Evolutionary conservation across 352 stramenopile species (phyloP).

Genomic region (Globisporangium splendens): DNA sequence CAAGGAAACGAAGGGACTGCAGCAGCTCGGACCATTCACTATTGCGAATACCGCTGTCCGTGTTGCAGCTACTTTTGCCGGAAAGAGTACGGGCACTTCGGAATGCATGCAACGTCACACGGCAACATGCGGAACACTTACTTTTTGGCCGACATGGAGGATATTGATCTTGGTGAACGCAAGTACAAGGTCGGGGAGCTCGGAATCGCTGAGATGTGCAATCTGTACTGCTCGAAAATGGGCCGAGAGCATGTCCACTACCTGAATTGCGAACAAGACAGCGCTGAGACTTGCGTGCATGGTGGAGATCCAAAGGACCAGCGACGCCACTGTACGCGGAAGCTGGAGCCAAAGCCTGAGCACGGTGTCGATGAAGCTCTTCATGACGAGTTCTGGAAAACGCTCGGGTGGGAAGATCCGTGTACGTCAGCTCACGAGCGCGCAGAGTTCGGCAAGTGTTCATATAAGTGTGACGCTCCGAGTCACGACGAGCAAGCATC

Average conservation of each 20-base stretch:
- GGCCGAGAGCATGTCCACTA: conserved; percentile 74
- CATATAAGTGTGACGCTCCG: conserved; percentile 60
- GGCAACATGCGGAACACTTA: conserved; percentile 82
- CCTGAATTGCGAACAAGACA: conserved; percentile 49
- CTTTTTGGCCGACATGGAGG: conserved; percentile 50
- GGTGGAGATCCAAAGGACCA: conserved; percentile 36
- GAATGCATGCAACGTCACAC: conserved; percentile 55
- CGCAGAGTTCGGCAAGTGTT: conserved; percentile 65
- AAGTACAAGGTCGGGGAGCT: conserved; percentile 67
- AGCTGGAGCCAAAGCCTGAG: conserved; percentile 47
- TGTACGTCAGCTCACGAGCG: conserved; percentile 51
- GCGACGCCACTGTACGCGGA: conserved; percentile 56
- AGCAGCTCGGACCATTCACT: conserved; percentile 24
- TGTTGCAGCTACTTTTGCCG: conserved; percentile 78
- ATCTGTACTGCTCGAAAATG: conserved; percentile 79
- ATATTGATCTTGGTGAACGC: conserved; percentile 67
- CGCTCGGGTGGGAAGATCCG: conserved; percentile 70
- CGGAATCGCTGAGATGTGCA: conserved; percentile 79
- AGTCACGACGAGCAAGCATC: conserved; percentile 60
- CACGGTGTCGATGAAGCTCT: conserved; percentile 65
- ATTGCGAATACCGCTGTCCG: conserved; percentile 62
- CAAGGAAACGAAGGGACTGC: too few species aligned
- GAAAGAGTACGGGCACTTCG: conserved; percentile 49
- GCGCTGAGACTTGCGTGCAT: conserved; percentile 37
- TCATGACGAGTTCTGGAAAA: conserved; percentile 75